phyloP scores from a whole-genome alignment of 2,329 filamentous ascomycete species.

The Fusarium guadeloupense region DNA sequence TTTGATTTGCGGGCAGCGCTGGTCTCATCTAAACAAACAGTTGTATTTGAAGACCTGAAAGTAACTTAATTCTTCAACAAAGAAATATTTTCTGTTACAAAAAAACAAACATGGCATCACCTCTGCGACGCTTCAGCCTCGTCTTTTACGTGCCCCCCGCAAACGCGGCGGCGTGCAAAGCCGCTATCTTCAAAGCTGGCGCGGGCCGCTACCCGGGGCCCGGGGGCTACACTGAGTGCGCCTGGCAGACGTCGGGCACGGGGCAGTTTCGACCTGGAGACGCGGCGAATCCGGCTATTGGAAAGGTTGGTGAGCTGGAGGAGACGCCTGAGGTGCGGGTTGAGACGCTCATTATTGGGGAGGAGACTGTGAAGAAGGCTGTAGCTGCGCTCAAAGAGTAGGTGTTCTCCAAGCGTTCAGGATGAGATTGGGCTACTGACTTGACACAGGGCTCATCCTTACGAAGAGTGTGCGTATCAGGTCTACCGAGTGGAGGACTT shows the following conservation, averaged over 20 bases:
- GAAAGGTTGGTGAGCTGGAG: constrained; percentile 65
- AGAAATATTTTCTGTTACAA: not conserved
- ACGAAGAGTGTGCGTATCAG: constrained; percentile 41
- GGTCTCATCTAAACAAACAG: no score
- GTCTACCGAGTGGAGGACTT: constrained; percentile 41
- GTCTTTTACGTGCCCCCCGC: constrained; percentile 61
- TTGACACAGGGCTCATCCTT: constrained; percentile 43
- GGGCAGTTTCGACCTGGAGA: constrained; percentile 73
- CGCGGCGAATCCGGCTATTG: constrained; percentile 70
- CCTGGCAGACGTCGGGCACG: constrained; percentile 61
- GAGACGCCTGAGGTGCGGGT: constrained; percentile 68
- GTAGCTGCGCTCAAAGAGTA: constrained; percentile 73
- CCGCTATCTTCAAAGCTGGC: constrained; percentile 66
- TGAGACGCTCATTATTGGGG: constrained; percentile 69
- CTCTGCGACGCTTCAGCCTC: constrained; percentile 48
- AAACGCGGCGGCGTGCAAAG: constrained; percentile 60
- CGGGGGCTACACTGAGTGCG: constrained; percentile 65
- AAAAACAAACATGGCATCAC: constrained; percentile 24
- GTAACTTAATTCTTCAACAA: no score
- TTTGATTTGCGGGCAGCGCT: no score
- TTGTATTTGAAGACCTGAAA: no score
- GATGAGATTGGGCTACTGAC: not conserved
- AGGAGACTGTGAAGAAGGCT: constrained; percentile 63
- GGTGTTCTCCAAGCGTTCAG: constrained; percentile 29
- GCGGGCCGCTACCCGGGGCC: constrained; percentile 61